Percentiles rank a stretch among this genome's conserved stretches.
phyloP scores from a whole-genome alignment of 352 stramenopile genomes.

The Globisporangium cylindrosporum region DNA sequence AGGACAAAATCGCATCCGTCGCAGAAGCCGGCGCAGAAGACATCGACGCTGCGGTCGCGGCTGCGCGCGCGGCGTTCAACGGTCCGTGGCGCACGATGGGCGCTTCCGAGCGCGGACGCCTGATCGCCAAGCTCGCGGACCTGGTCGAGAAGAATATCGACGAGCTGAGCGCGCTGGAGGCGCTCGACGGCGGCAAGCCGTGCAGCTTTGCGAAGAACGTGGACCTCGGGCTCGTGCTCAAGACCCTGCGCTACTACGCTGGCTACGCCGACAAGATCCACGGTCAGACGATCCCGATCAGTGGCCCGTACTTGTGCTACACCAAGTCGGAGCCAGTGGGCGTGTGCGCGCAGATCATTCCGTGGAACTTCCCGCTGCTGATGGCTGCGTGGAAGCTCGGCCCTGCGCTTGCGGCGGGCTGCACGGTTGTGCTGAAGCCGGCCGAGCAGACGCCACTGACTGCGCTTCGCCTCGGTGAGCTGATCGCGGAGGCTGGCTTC shows the following conservation, averaged over 20 bases:
- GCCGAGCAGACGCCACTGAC: slow-evolving; percentile 92
- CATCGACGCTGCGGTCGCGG: slow-evolving; percentile 70
- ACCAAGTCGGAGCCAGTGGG: slow-evolving; percentile 73
- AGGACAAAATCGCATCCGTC: slow-evolving; percentile 73
- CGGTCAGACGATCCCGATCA: slow-evolving; percentile 62
- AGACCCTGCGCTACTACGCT: slow-evolving; percentile 93
- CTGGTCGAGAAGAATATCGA: slow-evolving; percentile 54
- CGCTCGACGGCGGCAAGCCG: slow-evolving; percentile 94
- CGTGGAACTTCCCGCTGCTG: slow-evolving; percentile 96
- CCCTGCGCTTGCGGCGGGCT: slow-evolving; percentile 87
- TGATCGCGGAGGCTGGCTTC: slow-evolving; percentile 78
- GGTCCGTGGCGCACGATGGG: slow-evolving; percentile 63
- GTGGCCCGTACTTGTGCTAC: slow-evolving; percentile 53
- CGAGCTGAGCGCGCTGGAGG: slow-evolving; percentile 83
- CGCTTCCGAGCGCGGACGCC: slow-evolving; percentile 28
- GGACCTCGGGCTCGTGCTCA: slow-evolving; percentile 68
- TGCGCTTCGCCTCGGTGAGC: slow-evolving; percentile 79
- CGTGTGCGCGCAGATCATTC: slow-evolving; percentile 90
- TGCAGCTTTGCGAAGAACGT: slow-evolving; percentile 75
- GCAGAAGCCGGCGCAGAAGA: slow-evolving; percentile 58
- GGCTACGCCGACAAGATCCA: slow-evolving; percentile 85
- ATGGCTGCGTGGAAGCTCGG: slow-evolving; percentile 95
- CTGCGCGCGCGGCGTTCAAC: slow-evolving; percentile 67
- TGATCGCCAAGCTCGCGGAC: slow-evolving; percentile 42
- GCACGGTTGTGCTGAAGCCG: slow-evolving; percentile 93